phyloP scores from a whole-genome alignment of 495 filamentous ascomycete species.

The Hypoxylon lienhwacheense region DNA sequence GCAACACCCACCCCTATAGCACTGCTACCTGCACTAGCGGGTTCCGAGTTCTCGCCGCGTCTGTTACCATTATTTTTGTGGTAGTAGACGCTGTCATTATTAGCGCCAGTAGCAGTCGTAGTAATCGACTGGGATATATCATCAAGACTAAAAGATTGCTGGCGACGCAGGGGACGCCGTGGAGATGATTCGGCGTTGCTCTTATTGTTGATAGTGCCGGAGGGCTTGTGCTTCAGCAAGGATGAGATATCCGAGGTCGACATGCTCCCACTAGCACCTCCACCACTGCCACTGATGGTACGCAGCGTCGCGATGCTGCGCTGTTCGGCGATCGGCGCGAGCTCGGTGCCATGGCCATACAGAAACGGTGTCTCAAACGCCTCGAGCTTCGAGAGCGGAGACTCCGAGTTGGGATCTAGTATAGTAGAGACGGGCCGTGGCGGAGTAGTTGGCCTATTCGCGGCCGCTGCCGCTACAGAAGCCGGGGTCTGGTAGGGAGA shows the following conservation, averaged over 20 bases:
- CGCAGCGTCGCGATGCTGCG: conserved; percentile 40
- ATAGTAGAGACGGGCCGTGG: conserved; percentile 3
- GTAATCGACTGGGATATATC: conserved; percentile 35
- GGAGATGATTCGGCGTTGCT: conserved; percentile 6
- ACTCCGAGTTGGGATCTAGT: conserved; percentile 31
- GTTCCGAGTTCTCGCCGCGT: conserved; percentile 5
- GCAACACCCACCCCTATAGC: not conserved
- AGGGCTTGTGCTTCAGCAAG: conserved; percentile 31
- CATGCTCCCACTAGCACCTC: conserved; percentile 2
- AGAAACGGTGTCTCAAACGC: conserved; percentile 37
- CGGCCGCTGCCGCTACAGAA: conserved; percentile 4
- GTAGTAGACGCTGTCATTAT: not conserved
- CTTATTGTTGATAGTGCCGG: conserved; percentile 8
- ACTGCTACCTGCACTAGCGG: not conserved
- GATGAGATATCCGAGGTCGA: conserved; percentile 37
- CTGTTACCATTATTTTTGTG: not conserved
- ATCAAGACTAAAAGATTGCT: conserved; percentile 39
- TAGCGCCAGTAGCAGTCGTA: not conserved
- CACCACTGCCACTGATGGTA: conserved; percentile 3
- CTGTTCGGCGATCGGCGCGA: conserved; percentile 47
- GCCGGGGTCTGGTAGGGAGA: conserved; percentile 31
- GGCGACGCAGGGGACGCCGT: conserved; percentile 24
- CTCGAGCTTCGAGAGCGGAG: conserved; percentile 26
- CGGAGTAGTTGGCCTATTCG: conserved; percentile 22
- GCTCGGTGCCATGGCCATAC: conserved; percentile 46